Base-by-base conservation (phyloP, 2,329 filamentous ascomycete species). In the Capronia epimyces region DNA sequence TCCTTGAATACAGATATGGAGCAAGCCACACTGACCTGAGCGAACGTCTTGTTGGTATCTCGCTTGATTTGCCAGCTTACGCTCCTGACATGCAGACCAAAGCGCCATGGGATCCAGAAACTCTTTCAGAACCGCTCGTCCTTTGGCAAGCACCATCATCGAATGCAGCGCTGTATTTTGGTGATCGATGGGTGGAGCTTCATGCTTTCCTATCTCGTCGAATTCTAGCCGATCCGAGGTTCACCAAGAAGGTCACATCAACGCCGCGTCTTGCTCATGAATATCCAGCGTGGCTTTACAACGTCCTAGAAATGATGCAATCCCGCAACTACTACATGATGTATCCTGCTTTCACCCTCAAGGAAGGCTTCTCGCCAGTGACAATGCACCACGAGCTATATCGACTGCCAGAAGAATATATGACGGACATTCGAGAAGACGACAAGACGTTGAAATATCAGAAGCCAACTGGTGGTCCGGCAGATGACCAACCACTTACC, bases 121-220 rank as follows among this genome's bases (percentile, higher is more conserved):
- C 43, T n/a, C 13, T 45, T 18, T 25, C 49, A 27, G 20, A 55
- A 3, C 77, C 79, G 0, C 75, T 86, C 0, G 94, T 95, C 62
- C 72, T 95, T 7, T 95, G 89, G 84, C 86, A 95, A 68, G 81
- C 83, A 1, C 90, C 91, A 3, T 86, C 83, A 58, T 87, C 84
- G 63, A 86, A 93, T 57, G 90, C 91, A 1, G 80, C 83, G 9
- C 75, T 98, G 8, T 84, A 91, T 65, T 82, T 93, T 49, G 89
- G 90, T 37, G 81, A 89, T 42, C 89, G 85, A 63, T 98, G 93
- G 93, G 72, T 80, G 10, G 87, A 95, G 60, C 77, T 95, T 8
- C 89, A 96, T 65, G 79, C 82, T 9, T 93, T 94, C 60, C 77
- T 94, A 1, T 80, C 85, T 9, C 76, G 79, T 42, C 74, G 83